Evolutionary conservation across 2,329 filamentous ascomycete species (phyloP).

Genomic region (Nannizziopsis barbatae): DNA sequence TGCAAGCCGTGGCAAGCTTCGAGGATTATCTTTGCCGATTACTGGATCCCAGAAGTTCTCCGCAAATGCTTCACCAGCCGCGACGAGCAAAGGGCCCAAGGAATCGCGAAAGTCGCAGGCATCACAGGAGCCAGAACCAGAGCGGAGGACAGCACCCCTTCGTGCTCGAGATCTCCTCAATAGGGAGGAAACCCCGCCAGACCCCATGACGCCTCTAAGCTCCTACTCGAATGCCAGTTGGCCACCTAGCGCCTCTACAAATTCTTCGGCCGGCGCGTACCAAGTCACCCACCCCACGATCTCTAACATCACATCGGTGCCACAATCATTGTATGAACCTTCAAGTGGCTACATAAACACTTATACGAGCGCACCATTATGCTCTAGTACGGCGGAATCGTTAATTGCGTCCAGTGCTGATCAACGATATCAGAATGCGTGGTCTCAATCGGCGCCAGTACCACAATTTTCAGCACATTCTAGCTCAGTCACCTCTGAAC

Average conservation of each 20-base stretch:
- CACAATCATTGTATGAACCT: background rate
- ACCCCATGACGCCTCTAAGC: no score
- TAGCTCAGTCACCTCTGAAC: background rate
- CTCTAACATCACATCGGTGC: background rate
- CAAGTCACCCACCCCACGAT: background rate
- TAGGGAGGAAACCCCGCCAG: no score
- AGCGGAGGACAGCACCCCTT: no score
- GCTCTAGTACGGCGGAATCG: background rate
- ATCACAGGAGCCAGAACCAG: background rate
- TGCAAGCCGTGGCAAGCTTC: slow-evolving; percentile 85
- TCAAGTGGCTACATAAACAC: background rate
- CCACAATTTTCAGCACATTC: background rate
- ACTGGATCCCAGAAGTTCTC: slow-evolving; percentile 37
- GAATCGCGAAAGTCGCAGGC: background rate
- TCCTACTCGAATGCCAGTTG: background rate
- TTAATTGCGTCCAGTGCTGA: no score
- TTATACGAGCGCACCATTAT: background rate
- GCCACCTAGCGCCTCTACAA: background rate
- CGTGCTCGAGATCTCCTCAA: no score
- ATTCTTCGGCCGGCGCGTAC: background rate
- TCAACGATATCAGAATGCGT: background rate
- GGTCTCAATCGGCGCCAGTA: background rate
- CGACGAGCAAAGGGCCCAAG: background rate
- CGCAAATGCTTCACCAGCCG: slow-evolving; percentile 19
- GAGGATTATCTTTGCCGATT: slow-evolving; percentile 67